Evolutionary conservation across 805 yeast genomes (phyloP).

Genomic region (Komagataella pastoris): DNA sequence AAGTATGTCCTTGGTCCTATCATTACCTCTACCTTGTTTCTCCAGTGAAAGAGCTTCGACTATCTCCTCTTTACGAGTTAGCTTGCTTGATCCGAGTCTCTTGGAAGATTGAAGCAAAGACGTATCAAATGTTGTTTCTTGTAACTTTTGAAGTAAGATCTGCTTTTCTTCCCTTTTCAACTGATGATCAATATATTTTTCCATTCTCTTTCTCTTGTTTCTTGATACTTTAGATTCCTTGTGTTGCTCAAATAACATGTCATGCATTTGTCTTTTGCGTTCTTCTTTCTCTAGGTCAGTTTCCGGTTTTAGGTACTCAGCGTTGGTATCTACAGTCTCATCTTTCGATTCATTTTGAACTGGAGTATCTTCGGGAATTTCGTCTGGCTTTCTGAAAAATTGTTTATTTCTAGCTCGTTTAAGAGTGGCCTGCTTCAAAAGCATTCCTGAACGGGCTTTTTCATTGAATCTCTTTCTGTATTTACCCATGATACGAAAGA

Average conservation of each 20-base stretch:
- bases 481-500: conserved; percentile 46
- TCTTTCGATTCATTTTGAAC: conserved; percentile 6
- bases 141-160: conserved; percentile 57
- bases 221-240: conserved; percentile 57
- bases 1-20: conserved; percentile 42
- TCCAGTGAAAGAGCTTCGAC: conserved; percentile 67
- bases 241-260: conserved; percentile 42
- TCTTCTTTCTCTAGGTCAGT: conserved; percentile 47
- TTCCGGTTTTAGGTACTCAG: conserved; percentile 49
- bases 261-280: conserved; percentile 51
- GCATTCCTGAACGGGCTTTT: conserved; percentile 76
- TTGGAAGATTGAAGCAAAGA: conserved; percentile 59
- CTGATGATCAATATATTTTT: conserved; percentile 88
- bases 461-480: conserved; percentile 73
- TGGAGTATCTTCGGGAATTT: conserved; percentile 12
- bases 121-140: conserved; percentile 59
- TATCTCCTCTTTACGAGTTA: conserved; percentile 56
- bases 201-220: conserved; percentile 66
- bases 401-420: conserved; percentile 60
- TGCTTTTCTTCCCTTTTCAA: conserved; percentile 80
- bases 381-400: conserved; percentile 36
- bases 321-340: conserved; percentile 22
- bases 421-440: conserved; percentile 63
- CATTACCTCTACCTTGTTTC: conserved; percentile 56
- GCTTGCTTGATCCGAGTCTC: conserved; percentile 60